A percentile compares a stretch with the other conserved stretches of the same genome.
These are phyloP conservation scores for Pelargonium cotyledonis DNA, from an alignment of 441 rosid genomes.

Conservation along the genomic window DNA sequence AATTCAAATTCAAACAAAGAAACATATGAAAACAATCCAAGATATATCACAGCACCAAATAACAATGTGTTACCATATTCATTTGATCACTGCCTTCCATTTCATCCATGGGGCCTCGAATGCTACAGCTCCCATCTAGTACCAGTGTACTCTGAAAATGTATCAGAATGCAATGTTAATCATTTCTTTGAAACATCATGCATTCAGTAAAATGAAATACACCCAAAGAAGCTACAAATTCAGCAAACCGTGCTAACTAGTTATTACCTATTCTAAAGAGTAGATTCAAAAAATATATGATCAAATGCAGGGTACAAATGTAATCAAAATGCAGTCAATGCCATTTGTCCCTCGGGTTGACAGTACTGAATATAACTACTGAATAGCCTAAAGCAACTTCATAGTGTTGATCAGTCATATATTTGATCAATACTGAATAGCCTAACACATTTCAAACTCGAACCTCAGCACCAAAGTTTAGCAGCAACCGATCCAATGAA, in stretches of 20 bases:
- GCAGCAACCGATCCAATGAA: background rate
- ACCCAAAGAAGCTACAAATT: background rate
- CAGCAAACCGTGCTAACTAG: background rate
- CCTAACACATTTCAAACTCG: too few relatives aligned
- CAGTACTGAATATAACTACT: background rate
- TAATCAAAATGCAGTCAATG: background rate
- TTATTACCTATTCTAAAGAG: background rate
- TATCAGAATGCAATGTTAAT: background rate
- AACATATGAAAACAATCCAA: background rate
- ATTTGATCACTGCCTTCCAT: background rate
- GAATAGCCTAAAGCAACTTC: background rate
- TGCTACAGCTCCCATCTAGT: slow-evolving; percentile 4
- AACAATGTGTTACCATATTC: slow-evolving; percentile 18
- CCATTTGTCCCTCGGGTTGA: background rate
- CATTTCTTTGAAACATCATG: background rate
- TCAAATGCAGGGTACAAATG: slow-evolving; percentile 1
- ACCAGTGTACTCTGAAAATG: slow-evolving; percentile 13
- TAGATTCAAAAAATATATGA: background rate
- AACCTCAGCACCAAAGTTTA: background rate
- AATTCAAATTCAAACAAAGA: slow-evolving; percentile 3
- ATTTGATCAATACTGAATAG: too few relatives aligned
- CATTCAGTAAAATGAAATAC: background rate
- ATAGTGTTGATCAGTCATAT: background rate
- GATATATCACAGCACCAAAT: slow-evolving; percentile 2
- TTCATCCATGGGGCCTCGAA: slow-evolving; percentile 17